phyloP scores from a whole-genome alignment of 768 basidiomycete genomes.

The Baorangia bicolor region DNA sequence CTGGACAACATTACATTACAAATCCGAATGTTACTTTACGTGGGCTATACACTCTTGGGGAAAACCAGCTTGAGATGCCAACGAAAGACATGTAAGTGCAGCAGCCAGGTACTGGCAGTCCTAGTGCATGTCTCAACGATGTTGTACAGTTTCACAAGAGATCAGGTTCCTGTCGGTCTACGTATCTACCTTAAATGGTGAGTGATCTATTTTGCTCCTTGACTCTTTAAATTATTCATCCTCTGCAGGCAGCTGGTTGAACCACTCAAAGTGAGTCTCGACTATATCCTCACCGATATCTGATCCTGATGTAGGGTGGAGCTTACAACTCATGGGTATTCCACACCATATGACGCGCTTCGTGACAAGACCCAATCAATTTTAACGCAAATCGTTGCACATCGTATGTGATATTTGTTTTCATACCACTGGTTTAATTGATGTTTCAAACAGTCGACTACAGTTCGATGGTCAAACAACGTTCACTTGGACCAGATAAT shows the following conservation, averaged over 20 bases:
- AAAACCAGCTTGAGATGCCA: slow-evolving; percentile 84
- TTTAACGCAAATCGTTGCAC: slow-evolving; percentile 81
- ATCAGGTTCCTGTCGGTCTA: slow-evolving; percentile 82
- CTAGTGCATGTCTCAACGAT: background rate
- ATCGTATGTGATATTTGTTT: slow-evolving; percentile 44
- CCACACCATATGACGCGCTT: slow-evolving; percentile 77
- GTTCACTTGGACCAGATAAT: slow-evolving; percentile 73
- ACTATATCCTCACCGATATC: slow-evolving; percentile 20
- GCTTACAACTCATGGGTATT: slow-evolving; percentile 81
- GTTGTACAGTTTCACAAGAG: slow-evolving; percentile 66
- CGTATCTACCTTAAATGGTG: slow-evolving; percentile 82
- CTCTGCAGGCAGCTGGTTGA: slow-evolving; percentile 45
- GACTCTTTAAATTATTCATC: background rate
- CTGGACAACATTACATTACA: slow-evolving; percentile 83
- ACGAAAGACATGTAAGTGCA: slow-evolving; percentile 76
- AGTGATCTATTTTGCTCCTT: slow-evolving; percentile 21
- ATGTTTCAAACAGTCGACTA: slow-evolving; percentile 43
- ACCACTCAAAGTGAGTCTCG: slow-evolving; percentile 42
- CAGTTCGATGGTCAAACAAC: slow-evolving; percentile 71
- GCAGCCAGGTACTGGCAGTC: background rate
- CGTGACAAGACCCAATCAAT: slow-evolving; percentile 85
- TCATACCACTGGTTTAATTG: background rate
- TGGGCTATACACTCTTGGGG: slow-evolving; percentile 76
- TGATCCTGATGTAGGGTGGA: slow-evolving; percentile 43
- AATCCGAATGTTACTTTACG: slow-evolving; percentile 81